phyloP scores from a whole-genome alignment of 352 stramenopile species.

The Peronospora destructor region DNA sequence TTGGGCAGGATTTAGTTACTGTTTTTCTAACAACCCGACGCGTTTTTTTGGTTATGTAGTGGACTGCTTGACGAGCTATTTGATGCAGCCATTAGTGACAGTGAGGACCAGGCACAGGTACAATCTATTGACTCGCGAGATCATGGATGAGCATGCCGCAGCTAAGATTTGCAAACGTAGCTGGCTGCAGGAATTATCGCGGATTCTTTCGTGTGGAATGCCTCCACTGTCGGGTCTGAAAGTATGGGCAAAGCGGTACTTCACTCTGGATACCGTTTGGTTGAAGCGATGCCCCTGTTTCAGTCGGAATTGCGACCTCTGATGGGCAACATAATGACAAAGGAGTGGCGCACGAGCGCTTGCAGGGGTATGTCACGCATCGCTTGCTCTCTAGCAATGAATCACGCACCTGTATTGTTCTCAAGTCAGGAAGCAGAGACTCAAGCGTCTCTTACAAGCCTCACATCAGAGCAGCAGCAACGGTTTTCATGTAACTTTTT shows the following conservation, averaged over 20 bases:
- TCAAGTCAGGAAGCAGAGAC: constrained; percentile 9
- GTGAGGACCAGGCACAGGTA: constrained; percentile 45
- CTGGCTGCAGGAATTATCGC: constrained; percentile 52
- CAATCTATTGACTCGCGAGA: not conserved
- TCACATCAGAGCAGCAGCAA: constrained; percentile 4
- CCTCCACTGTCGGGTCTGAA: constrained; percentile 10
- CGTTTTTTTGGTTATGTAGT: constrained; percentile 14
- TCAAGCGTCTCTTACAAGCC: not conserved
- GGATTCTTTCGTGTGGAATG: constrained; percentile 44
- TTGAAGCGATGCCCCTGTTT: constrained; percentile 25
- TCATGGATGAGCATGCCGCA: not conserved
- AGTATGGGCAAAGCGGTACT: constrained; percentile 28
- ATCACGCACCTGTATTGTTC: constrained; percentile 34
- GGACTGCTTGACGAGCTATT: constrained; percentile 41
- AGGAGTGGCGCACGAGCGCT: constrained; percentile 22
- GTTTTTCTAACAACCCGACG: constrained; percentile 1
- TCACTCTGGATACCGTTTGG: constrained; percentile 22
- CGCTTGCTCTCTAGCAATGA: constrained; percentile 39
- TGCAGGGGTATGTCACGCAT: constrained; percentile 40
- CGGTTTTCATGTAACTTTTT: constrained; percentile 37
- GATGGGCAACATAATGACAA: constrained; percentile 6
- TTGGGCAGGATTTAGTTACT: not conserved
- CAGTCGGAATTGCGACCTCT: constrained; percentile 3
- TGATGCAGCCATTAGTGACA: constrained; percentile 19
- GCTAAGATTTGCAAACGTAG: constrained; percentile 23